Evolutionary conservation across 1,284 basidiomycete species (phyloP), one percentile per base, ranked within the genome.

Genomic region (Melanopsichium pennsylvanicum): DNA sequence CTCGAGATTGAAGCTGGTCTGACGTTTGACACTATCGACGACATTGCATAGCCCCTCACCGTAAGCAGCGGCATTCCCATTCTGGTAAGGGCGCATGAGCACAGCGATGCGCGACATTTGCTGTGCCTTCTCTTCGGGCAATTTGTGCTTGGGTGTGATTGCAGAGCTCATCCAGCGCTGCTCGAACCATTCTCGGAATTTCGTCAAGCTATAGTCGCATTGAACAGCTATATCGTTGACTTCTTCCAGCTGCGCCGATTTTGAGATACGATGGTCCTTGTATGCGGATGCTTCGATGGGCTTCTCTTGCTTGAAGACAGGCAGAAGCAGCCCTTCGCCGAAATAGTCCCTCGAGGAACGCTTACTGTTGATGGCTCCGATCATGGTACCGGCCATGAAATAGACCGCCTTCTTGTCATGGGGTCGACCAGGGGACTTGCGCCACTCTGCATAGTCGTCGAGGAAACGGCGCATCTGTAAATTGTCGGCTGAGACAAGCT

Each of bases 331-430:
- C 4, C 33, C 26, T 15, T 62, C 58, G 21, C 64, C 64, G 16
- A 62, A 41, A 13, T 52, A 36, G 21, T 68, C 64, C 23, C 41
- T 27, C n/a, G 48, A 33, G 25, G 54, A 35, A 10, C 40, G 45
- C 31, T 56, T 37, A 18, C 23, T 42, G 32, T 54, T 38, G n/a
- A 27, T 29, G 15, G 50, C 39, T 13, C 48, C 48, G 9, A 62
- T 43, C 64, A 57, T 52, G 34, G 64, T 61, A 15, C 64, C 64
- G 5, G 64, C 64, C 64, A 68, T 58, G 42, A 62, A 68, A 26
- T 48, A 68, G 35, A 54, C 45, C 6, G 12, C 8, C 26, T 42
- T 34, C 9, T 18, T 32, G 16, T 15, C 19, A 8, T 33, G 21
- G 8, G 45, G 41, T 15, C 43, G 33, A 18, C 57, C 57, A 3